Evolutionary conservation across 164 flowering plant genomes (phyloP).

Genomic region (Buxus sempervirens): DNA sequence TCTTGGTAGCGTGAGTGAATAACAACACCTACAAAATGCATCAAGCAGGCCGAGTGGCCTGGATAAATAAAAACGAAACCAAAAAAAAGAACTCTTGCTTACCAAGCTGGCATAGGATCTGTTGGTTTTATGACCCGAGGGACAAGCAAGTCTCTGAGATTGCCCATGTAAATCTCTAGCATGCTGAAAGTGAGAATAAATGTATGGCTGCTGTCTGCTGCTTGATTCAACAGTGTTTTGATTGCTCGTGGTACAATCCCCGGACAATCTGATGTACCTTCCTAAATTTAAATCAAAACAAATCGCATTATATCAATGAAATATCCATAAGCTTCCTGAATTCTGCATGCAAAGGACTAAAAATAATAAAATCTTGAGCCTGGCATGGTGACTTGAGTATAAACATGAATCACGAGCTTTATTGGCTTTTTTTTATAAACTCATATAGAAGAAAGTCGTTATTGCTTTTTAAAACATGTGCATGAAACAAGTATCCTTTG

Average conservation of each 20-base stretch:
- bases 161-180: slow-evolving; percentile 69
- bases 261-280: slow-evolving; percentile 50
- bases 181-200: slow-evolving; percentile 55
- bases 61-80: not conserved
- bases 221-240: slow-evolving; percentile 49
- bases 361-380: not conserved
- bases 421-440: no score
- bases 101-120: slow-evolving; percentile 43
- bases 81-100: no score
- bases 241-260: slow-evolving; percentile 55
- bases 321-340: not conserved
- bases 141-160: slow-evolving; percentile 54
- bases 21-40: no score
- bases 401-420: no score
- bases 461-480: not conserved
- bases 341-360: not conserved
- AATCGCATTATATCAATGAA: not conserved
- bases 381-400: not conserved
- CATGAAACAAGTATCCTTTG: not conserved
- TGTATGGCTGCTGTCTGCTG: slow-evolving; percentile 36
- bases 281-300: slow-evolving; percentile 28
- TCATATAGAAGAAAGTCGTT: no score
- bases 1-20: no score
- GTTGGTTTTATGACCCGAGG: slow-evolving; percentile 37
- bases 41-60: not conserved